Evolutionary conservation across 2,329 filamentous ascomycete species (phyloP).

Genomic region (Sporothrix brunneoviolacea): DNA sequence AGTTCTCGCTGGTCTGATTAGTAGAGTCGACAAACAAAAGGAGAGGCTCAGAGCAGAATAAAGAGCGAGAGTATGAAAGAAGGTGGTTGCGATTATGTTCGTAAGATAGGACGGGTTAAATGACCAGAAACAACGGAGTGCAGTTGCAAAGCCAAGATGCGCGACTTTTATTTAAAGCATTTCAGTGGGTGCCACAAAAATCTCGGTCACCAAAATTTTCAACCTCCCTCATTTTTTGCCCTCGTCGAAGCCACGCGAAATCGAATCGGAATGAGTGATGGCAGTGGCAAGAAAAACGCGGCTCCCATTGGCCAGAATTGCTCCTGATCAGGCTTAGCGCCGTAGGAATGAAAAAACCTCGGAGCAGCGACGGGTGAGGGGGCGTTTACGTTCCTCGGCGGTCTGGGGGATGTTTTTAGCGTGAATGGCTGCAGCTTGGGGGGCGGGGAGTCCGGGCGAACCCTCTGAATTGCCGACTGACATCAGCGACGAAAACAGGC

Average conservation of each 20-base stretch:
- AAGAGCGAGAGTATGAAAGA: neutral
- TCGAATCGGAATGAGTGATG: conserved; percentile 20
- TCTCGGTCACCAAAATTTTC: conserved; percentile 6
- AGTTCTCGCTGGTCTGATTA: neutral
- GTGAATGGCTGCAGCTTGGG: neutral
- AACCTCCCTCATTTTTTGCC: conserved; percentile 8
- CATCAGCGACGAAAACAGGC: conserved; percentile 5
- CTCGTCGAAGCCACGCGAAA: conserved; percentile 19
- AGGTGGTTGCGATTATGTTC: neutral
- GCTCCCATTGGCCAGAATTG: conserved; percentile 7
- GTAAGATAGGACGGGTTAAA: too few relatives aligned
- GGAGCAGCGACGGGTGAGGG: conserved; percentile 4
- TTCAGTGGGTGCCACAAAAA: neutral
- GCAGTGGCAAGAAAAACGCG: conserved; percentile 14
- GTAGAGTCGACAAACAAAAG: neutral
- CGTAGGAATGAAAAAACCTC: conserved; percentile 14
- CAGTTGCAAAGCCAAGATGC: too few relatives aligned
- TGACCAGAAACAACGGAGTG: too few relatives aligned
- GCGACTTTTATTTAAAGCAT: conserved; percentile 4
- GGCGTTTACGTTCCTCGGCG: neutral
- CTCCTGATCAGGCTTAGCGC: conserved; percentile 3
- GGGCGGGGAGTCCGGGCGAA: neutral
- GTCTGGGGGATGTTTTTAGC: conserved; percentile 2
- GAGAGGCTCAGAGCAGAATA: neutral
- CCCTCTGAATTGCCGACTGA: conserved; percentile 3